Evolutionary conservation across 2,329 filamentous ascomycete genomes (phyloP).

Genomic region (Ascochyta viciae-villosae): DNA sequence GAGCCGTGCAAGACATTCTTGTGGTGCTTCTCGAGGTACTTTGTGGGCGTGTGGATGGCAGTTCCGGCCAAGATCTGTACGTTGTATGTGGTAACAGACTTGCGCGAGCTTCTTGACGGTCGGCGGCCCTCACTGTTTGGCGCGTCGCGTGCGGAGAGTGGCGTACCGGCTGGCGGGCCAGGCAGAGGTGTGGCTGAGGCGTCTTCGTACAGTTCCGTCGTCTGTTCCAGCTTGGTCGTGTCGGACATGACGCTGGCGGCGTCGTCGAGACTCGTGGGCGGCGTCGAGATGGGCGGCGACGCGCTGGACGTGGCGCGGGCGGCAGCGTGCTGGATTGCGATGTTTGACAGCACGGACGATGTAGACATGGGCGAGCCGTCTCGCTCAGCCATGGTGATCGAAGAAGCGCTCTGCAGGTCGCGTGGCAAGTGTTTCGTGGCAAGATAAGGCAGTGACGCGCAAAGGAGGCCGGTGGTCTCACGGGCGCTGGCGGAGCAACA

Average conservation of each 20-base stretch:
- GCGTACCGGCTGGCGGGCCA: constrained; percentile 21
- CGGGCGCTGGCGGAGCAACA: constrained; percentile 39
- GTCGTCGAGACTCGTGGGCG: constrained; percentile 71
- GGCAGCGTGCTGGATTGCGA: constrained; percentile 34
- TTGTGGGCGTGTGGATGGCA: constrained; percentile 63
- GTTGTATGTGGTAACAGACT: constrained; percentile 70
- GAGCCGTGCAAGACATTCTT: constrained; percentile 45
- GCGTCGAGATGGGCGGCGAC: constrained; percentile 66
- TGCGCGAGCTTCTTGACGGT: constrained; percentile 60
- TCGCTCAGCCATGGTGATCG: constrained; percentile 42
- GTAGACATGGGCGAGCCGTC: constrained; percentile 49
- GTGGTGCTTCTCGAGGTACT: constrained; percentile 49
- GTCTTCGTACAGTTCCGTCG: constrained; percentile 32
- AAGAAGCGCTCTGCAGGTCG: constrained; percentile 22
- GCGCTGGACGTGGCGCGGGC: constrained; percentile 57
- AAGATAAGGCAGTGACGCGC: constrained; percentile 44
- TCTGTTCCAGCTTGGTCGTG: constrained; percentile 39
- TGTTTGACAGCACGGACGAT: constrained; percentile 51
- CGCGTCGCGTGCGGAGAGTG: constrained; percentile 23
- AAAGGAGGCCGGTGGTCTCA: constrained; percentile 35
- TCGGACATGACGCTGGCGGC: constrained; percentile 62
- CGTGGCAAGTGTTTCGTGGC: constrained; percentile 30
- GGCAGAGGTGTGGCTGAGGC: constrained; percentile 10
- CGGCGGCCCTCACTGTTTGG: constrained; percentile 37
- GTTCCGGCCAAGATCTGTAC: constrained; percentile 68